Evolutionary conservation across 805 yeast genomes (phyloP).

Genomic region (Ogataea nakhonphanomensis): DNA sequence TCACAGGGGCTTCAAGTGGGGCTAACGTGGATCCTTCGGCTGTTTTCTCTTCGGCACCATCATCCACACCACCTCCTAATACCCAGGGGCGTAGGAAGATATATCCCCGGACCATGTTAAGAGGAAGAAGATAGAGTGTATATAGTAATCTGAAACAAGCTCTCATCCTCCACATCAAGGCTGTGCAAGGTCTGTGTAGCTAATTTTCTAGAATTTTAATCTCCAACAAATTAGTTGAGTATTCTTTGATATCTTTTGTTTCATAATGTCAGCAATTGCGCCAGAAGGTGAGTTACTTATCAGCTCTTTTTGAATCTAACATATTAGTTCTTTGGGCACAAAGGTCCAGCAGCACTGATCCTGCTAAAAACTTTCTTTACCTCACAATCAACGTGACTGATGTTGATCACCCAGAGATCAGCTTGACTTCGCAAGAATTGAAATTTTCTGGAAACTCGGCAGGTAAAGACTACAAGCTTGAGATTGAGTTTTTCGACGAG

Average conservation of each 20-base stretch:
- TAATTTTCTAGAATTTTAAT: slow-evolving; percentile 3
- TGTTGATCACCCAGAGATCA: slow-evolving; percentile 57
- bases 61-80: slow-evolving; percentile 22
- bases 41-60: slow-evolving; percentile 24
- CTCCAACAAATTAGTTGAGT: background rate
- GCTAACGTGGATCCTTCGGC: slow-evolving; percentile 28
- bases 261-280: slow-evolving; percentile 25
- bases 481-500: slow-evolving; percentile 72
- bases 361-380: slow-evolving; percentile 68
- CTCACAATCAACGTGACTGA: slow-evolving; percentile 74
- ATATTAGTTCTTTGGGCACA: slow-evolving; percentile 86
- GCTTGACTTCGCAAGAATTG: slow-evolving; percentile 54
- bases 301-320: background rate
- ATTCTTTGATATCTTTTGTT: background rate
- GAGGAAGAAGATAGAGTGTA: slow-evolving; percentile 18
- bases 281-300: slow-evolving; percentile 31
- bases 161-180: slow-evolving; percentile 3
- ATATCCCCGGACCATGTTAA: slow-evolving; percentile 20
- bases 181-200: slow-evolving; percentile 3
- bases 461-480: slow-evolving; percentile 57
- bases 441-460: slow-evolving; percentile 47
- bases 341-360: slow-evolving; percentile 76
- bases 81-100: slow-evolving; percentile 18
- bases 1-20: slow-evolving; percentile 27
- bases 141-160: slow-evolving; percentile 7